Evolutionary conservation across 306 rosid genomes (phyloP), one percentile per base, ranked within the genome.

Genomic region (Trifolium subterraneum): DNA sequence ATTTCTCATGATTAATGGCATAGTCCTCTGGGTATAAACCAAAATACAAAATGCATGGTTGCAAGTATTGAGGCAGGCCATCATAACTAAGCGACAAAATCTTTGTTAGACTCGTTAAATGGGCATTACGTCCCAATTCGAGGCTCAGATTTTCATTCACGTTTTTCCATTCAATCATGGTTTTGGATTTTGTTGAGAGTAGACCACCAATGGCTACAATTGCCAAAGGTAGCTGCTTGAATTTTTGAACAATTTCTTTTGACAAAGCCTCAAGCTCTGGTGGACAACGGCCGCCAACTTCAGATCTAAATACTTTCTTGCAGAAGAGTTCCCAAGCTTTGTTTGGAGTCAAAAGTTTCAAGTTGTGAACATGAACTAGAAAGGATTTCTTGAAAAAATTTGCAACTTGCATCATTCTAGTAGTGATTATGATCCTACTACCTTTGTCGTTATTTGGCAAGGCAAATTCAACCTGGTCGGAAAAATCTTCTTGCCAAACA

Each of bases 151-250:
- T 65, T 65, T 65, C 20, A 10, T 12, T 20, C 36, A 41, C 70
- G 5, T 41, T 41, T 39, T 39, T 2, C 70, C 70, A 65, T 20
- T 41, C 70, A 65, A 13, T 5, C 18, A 11, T 12, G 1, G 35
- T 41, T 65, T 39, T 65, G 10, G 54, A 13, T 65, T 65, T 65
- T 65, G 71, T 65, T 20, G 71, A 65, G 12, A 65, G 18, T 22
- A 65, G 54, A 65, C 71, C 71, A 65, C 71, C 54, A 5, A 65
- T 65, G 54, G 71, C 71, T 3, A 65, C 71, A 20, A 65, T 65
- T 65, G 71, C 71, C 11, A 65, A 35, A 6, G 71, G 71, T 22
- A 65, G 52, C 52, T 42, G 54, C 71, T 42, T 39, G 54, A 35
- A 65, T 39, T 65, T 65, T 36, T 13, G 54, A 65, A 65, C 52